Conservation (phyloP, 768 basidiomycete species). For the Tylopilus vinaceipallidus region DNA sequence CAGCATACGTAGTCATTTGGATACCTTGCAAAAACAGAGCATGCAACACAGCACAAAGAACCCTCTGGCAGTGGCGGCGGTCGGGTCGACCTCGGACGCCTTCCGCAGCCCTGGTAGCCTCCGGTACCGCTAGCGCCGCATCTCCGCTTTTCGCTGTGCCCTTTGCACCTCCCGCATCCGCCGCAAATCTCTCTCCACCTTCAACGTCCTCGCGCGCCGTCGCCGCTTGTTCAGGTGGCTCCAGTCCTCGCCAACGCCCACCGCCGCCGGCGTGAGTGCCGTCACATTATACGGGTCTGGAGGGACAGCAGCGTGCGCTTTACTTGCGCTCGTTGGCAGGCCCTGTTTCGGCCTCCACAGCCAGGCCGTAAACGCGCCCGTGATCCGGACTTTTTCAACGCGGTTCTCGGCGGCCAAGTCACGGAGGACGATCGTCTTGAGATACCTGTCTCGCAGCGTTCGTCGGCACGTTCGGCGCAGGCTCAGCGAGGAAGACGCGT, state of each 20-base stretch:
- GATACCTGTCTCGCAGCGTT: constrained; percentile 48
- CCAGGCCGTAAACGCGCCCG: constrained; percentile 37
- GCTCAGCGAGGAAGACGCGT: no score
- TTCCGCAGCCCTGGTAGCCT: no score
- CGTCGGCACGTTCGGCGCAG: no score
- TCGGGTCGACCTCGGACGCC: no score
- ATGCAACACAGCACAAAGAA: no score
- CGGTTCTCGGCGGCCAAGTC: constrained; percentile 41
- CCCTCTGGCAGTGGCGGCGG: no score
- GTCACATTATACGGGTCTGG: neutral
- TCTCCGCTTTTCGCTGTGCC: constrained; percentile 18
- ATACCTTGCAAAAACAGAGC: no score
- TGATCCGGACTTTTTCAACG: constrained; percentile 42
- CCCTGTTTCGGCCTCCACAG: constrained; percentile 34
- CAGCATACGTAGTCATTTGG: no score
- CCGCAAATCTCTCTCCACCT: constrained; percentile 43
- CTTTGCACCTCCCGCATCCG: constrained; percentile 37
- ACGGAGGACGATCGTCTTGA: constrained; percentile 53
- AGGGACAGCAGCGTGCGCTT: neutral
- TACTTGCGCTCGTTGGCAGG: neutral
- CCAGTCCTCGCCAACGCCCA: constrained; percentile 42
- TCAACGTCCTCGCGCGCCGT: constrained; percentile 43
- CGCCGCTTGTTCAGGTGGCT: constrained; percentile 58
- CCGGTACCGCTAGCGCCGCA: no score
- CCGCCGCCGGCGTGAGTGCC: constrained; percentile 25